Percentiles rank a stretch among this genome's conserved stretches.
Conservation (phyloP, 768 basidiomycete genomes). For the Macrolepiota fuliginosa region DNA sequence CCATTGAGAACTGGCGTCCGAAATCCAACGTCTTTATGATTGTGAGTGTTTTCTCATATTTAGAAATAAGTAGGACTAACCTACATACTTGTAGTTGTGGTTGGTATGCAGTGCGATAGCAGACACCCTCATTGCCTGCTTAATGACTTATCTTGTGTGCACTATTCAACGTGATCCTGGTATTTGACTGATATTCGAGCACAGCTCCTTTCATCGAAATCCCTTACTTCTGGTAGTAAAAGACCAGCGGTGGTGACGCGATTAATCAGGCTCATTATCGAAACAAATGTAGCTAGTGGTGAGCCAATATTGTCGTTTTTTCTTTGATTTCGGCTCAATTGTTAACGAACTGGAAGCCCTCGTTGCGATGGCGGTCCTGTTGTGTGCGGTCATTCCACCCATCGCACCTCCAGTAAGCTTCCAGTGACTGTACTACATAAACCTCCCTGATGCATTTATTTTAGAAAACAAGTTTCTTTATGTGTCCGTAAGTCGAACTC, state of each 20-base stretch:
- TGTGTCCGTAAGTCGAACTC: conserved; percentile 7
- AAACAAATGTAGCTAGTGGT: conserved; percentile 11
- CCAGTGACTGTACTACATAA: too few relatives aligned
- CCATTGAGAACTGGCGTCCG: not conserved
- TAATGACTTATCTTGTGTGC: conserved; percentile 5
- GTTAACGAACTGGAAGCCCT: not conserved
- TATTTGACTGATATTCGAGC: conserved; percentile 15
- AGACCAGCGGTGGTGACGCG: not conserved
- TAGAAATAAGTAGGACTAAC: not conserved
- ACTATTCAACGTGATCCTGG: not conserved
- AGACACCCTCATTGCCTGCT: conserved; percentile 3
- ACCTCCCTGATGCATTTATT: not conserved
- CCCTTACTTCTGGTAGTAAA: not conserved
- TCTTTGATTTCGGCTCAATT: not conserved
- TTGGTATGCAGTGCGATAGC: conserved; percentile 3
- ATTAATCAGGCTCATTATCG: conserved; percentile 3
- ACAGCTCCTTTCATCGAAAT: not conserved
- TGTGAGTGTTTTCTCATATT: not conserved
- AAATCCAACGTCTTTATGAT: conserved; percentile 3
- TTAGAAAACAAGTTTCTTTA: conserved; percentile 10
- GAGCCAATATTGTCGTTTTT: not conserved
- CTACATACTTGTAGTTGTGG: not conserved
- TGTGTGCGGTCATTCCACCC: not conserved
- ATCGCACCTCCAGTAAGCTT: conserved; percentile 7
- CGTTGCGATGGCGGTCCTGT: not conserved